These are phyloP conservation scores for Hemileia vastatrix DNA, from an alignment of 1,284 basidiomycete genomes.

Conservation along the genomic window DNA sequence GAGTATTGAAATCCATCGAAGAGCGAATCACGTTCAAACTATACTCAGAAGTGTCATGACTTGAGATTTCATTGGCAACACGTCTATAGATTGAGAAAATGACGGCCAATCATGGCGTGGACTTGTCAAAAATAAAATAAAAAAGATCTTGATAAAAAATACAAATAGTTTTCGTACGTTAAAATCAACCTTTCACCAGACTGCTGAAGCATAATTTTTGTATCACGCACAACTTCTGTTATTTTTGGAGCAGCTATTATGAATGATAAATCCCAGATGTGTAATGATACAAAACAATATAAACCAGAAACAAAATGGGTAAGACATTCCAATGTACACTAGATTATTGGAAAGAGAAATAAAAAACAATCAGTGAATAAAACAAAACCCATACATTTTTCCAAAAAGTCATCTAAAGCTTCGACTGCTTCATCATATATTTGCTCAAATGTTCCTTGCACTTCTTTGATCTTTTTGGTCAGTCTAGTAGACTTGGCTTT, in stretches of 20 bases:
- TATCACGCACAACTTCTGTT: slow-evolving; percentile 61
- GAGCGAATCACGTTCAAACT: slow-evolving; percentile 49
- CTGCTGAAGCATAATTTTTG: slow-evolving; percentile 80
- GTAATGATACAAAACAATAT: neutral
- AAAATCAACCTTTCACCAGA: slow-evolving; percentile 65
- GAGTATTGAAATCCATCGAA: slow-evolving; percentile 46
- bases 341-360: neutral
- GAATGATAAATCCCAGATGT: too few relatives aligned
- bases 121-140: too few relatives aligned
- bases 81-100: slow-evolving; percentile 51
- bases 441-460: slow-evolving; percentile 85
- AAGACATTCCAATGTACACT: slow-evolving; percentile 41
- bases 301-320: slow-evolving; percentile 39
- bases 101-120: too few relatives aligned
- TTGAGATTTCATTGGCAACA: slow-evolving; percentile 66
- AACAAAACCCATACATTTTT: slow-evolving; percentile 57
- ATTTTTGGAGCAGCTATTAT: slow-evolving; percentile 33
- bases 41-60: slow-evolving; percentile 70
- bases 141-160: neutral
- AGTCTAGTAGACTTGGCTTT: slow-evolving; percentile 48
- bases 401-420: slow-evolving; percentile 82
- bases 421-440: slow-evolving; percentile 85
- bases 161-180: neutral
- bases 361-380: neutral
- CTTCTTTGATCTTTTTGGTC: slow-evolving; percentile 70